Base-by-base conservation (phyloP, 179 eudicot genomes). In the Actinidia chinensis region DNA sequence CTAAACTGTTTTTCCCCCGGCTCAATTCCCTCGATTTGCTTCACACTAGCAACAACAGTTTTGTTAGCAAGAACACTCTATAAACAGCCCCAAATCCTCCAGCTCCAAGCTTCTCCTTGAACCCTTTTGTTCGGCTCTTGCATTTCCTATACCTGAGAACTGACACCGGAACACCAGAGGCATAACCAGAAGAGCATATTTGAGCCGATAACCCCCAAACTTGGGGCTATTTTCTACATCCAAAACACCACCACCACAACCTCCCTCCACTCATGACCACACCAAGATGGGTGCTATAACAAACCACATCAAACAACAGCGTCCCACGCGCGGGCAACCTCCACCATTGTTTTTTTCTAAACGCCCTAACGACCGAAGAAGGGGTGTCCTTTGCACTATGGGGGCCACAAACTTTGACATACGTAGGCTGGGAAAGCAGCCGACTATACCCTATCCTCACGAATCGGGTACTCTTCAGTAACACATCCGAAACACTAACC, bases 1-100 rank as follows among this genome's bases (percentile, higher is more conserved):
- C 98, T 82, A 80, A 94, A 94, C 76, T 94, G 98, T 76, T 86
- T 94, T 86, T 94, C 98, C 14, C 98, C 98, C 63, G 92, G 98
- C 77, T 91, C 98, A 47, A 94, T 94, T 47, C 97, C 98, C 76
- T 94, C 97, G 6, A 92, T 85, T 72, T 85, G 93, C 79, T 94
- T 94, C 69, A 91, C 95, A n/a, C n/a, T n/a, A 3, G 97, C 98
- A 55, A 82, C 91, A 63, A 86, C 76, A 1, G 90, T 83, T 79
- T 76, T 80, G 79, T 92, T 89, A 0, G 92, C 85, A 20, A 94
- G 87, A 68, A 89, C 81, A 42, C 91, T 80, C 76, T 85, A n/a
- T 94, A 94, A 33, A 94, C 98, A 8, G 93, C 85, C 33, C 98
- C 98, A 69, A 92, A 94, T 8, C 97, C 97, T 47, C 98, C 97